These are phyloP conservation scores for Candida dajiaensis DNA, from an alignment of 805 yeast genomes.

Conservation along the genomic window DNA sequence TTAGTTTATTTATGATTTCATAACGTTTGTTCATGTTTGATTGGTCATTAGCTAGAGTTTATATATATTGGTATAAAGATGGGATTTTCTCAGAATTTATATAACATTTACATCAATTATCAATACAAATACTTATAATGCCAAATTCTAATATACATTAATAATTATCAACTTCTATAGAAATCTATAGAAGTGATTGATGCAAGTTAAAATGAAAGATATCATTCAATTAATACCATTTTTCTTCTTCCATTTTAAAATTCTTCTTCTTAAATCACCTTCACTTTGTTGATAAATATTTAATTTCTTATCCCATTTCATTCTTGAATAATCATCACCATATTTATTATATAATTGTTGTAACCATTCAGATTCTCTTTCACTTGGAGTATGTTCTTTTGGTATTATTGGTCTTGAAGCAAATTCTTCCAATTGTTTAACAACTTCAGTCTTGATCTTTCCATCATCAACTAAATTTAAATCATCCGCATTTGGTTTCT, in stretches of 20 bases:
- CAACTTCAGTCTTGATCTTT: slow-evolving; percentile 46
- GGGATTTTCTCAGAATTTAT: too few species aligned
- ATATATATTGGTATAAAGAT: too few species aligned
- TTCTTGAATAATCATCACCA: slow-evolving; percentile 82
- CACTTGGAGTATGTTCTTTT: slow-evolving; percentile 53
- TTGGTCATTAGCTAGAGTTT: too few species aligned
- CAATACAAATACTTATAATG: too few species aligned
- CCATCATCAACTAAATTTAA: slow-evolving; percentile 26
- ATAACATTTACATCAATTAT: too few species aligned
- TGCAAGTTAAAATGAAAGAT: neutral
- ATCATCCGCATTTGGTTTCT: slow-evolving; percentile 34
- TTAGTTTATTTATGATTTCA: neutral
- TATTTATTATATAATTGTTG: slow-evolving; percentile 59
- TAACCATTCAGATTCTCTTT: slow-evolving; percentile 74
- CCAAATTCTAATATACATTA: too few species aligned
- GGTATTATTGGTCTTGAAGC: slow-evolving; percentile 35
- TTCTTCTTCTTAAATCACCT: slow-evolving; percentile 75
- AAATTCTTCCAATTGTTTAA: slow-evolving; percentile 61
- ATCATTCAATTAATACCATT: slow-evolving; percentile 18
- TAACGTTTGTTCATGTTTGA: too few species aligned
- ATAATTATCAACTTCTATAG: too few species aligned
- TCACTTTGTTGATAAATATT: slow-evolving; percentile 78
- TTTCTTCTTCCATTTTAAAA: slow-evolving; percentile 61
- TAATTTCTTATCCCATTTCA: slow-evolving; percentile 88
- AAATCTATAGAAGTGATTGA: too few species aligned